phyloP scores from a whole-genome alignment of 495 filamentous ascomycete genomes.

The Daldinia childiae region DNA sequence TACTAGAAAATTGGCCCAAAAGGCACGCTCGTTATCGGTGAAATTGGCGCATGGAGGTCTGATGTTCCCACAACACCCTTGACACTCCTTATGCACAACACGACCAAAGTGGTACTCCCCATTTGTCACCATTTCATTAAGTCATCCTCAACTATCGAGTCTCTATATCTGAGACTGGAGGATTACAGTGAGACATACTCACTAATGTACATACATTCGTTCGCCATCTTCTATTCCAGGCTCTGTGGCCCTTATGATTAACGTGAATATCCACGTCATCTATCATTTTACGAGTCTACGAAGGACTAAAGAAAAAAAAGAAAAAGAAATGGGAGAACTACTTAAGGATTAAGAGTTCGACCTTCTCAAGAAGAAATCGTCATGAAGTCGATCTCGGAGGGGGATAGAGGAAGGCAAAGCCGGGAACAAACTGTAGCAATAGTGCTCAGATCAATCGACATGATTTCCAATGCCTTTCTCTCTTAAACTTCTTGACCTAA shows the following conservation, averaged over 20 bases:
- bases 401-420: not conserved
- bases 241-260: slow-evolving; percentile 13
- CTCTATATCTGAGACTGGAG: not conserved
- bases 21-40: slow-evolving; percentile 7
- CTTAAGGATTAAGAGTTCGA: not conserved
- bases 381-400: not conserved
- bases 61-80: not conserved
- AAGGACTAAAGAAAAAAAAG: slow-evolving; percentile 10
- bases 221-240: slow-evolving; percentile 20
- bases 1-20: slow-evolving; percentile 4
- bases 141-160: slow-evolving; percentile 3
- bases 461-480: slow-evolving; percentile 12
- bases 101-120: slow-evolving; percentile 10
- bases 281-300: slow-evolving; percentile 35
- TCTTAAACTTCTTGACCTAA: not conserved
- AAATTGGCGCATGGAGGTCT: slow-evolving; percentile 3
- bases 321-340: not conserved
- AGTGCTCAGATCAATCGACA: slow-evolving; percentile 16
- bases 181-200: slow-evolving; percentile 10
- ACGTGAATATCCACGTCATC: slow-evolving; percentile 15
- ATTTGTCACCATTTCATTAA: slow-evolving; percentile 9
- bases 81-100: slow-evolving; percentile 14
- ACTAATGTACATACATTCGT: slow-evolving; percentile 36
- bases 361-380: not conserved
- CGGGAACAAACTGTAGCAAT: slow-evolving; percentile 1